Evolutionary conservation across 768 basidiomycete genomes (phyloP), one percentile per base, ranked within the genome.

Genomic region (Rhizopogon roseolus): DNA sequence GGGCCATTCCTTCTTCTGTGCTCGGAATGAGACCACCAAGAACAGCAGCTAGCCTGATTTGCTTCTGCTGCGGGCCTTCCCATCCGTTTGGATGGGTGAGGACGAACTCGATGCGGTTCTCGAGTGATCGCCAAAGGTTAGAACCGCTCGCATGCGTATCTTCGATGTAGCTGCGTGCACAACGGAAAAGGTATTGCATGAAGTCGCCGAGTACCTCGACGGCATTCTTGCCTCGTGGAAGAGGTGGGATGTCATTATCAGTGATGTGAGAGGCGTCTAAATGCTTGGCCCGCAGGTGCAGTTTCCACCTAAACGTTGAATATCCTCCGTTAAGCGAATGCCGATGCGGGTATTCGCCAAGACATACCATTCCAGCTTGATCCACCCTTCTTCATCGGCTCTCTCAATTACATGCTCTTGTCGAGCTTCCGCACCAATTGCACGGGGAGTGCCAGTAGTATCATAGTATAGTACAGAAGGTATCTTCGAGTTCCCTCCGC

Each of bases 31-130:
- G 71, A 7, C 80, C 79, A 0, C 81, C 84, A 17, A 62, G 53
- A 1, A 77, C 66, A 0, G 81, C 81, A 1, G 84, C 84, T 22
- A 65, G 64, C 4, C 84, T 76, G 69, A 86, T 81, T 59, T 76
- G 70, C 22, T 67, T 68, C 56, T 86, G 85, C 59, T 86, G 84
- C 1, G 62, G 65, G 1, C 81, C 81, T 56, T 79, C 84, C 84
- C 84, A 86, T 0, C 81, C 84, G 57, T 85, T 85, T 5, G 84
- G 84, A 57, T 85, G 84, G 1, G 76, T 76, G 14, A 86, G 72
- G 5, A 86, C 72, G 54, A 77, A 81, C 32, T 81, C 74, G 28
- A 80, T 73, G 6, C 57, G 66, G 14, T 65, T 57, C 56, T 76
- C 69, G 6, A 82, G 56, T 6, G 73, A 73, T 7, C 60, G 62